A percentile compares a stretch with the other conserved stretches of the same genome.
These are phyloP conservation scores for Euphorbia corollata DNA, from an alignment of 441 rosid species.

Conservation along the genomic window DNA sequence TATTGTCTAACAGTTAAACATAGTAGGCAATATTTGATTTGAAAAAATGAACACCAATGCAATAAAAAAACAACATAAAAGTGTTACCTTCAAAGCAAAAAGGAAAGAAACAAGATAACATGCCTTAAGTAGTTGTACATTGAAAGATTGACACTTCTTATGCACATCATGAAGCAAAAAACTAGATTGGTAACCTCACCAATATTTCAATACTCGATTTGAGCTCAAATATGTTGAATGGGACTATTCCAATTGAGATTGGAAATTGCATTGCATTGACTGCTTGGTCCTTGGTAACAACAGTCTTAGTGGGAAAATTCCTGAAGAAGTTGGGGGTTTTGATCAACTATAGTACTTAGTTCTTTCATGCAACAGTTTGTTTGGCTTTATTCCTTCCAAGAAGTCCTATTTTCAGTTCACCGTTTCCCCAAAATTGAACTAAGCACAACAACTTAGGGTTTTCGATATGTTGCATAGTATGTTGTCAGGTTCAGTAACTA, in stretches of 20 bases:
- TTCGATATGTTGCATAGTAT: constrained; percentile 68
- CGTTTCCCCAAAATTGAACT: constrained; percentile 62
- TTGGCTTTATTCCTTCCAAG: constrained; percentile 58
- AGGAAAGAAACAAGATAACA: too few relatives aligned
- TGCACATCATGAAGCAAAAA: too few relatives aligned
- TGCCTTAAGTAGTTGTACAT: too few relatives aligned
- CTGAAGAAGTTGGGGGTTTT: constrained; percentile 45
- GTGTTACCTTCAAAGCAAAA: too few relatives aligned
- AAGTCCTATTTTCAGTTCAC: constrained; percentile 54
- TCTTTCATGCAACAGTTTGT: constrained; percentile 63
- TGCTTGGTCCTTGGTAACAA: constrained; percentile 78
- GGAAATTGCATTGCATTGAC: constrained; percentile 60
- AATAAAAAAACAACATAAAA: too few relatives aligned
- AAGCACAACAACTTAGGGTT: constrained; percentile 76
- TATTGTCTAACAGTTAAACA: too few relatives aligned
- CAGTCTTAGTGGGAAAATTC: constrained; percentile 62
- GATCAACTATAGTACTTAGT: constrained; percentile 71
- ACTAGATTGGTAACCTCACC: constrained; percentile 57
- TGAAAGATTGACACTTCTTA: too few relatives aligned
- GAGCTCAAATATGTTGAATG: constrained; percentile 60
- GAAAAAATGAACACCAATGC: too few relatives aligned
- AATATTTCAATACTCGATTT: constrained; percentile 57
- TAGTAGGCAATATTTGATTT: too few relatives aligned
- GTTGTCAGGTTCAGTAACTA: constrained; percentile 63
- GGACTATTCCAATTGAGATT: constrained; percentile 55